Evolutionary conservation across 1,139 yeast genomes (phyloP), one percentile per base, ranked within the genome.

Genomic region (Pichiaceae sp.): DNA sequence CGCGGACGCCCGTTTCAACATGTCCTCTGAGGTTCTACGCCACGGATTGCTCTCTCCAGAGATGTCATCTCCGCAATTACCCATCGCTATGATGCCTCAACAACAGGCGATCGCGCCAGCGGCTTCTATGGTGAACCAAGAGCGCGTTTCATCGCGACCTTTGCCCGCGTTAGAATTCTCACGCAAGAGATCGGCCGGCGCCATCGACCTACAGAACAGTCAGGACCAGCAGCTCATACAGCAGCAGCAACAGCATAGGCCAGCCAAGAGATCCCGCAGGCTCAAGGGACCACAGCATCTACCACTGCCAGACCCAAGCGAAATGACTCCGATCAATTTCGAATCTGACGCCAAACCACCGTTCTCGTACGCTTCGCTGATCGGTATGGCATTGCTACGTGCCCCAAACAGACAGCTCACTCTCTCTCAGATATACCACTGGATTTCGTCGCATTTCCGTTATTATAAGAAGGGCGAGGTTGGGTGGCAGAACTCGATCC

Each of bases 361-460:
- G 2, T 89, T 79, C 53, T 85, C 96, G 4, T 91, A 91, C 56
- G 98, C 98, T 7, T 81, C 91, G 30, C 68, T 91, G 44, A 91
- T 91, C 44, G 97, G 96, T 4, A 81, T 91, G 79, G 91, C 97
- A 2, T 87, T 91, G 39, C 64, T 91, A 45, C 77, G 95, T 43
- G 78, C 95, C n/a, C 77, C 79, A 1, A 79, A 75, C 21, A 78
- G 86, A 42, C 75, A 77, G 50, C 70, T 93, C 38, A 91, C 98
- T 1, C 68, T 91, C 38, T 78, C 96, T 0, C 96, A 87, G 53
- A 93, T 91, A 37, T 91, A 91, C 63, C 72, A 69, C 47, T 91
- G 98, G 98, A 93, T 91, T 35, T 78, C 94, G 14, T 79, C 78
- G 37, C 83, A 94, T 29, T 91, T 89, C 60, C 74, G 70, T 44